Evolutionary conservation across 2,329 filamentous ascomycete genomes (phyloP).

Genomic region (Dryadomyces quercivorus): DNA sequence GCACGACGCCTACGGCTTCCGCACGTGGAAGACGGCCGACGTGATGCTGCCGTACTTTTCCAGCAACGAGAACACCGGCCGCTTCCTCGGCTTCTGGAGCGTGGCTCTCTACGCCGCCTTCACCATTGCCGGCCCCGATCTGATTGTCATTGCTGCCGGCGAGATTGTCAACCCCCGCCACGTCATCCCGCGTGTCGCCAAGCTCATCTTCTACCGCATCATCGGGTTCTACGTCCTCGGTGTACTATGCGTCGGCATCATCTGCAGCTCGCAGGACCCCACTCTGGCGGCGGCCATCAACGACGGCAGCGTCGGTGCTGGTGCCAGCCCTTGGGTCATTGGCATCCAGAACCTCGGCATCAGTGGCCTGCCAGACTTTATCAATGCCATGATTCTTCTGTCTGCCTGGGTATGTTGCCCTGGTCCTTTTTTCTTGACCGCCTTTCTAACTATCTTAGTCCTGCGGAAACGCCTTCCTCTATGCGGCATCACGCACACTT

Average conservation of each 20-base stretch:
- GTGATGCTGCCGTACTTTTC: conserved; percentile 22
- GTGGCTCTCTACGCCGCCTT: conserved; percentile 24
- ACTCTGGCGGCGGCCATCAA: conserved; percentile 27
- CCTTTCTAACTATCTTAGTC: conserved; percentile 11
- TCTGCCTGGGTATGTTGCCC: conserved; percentile 35
- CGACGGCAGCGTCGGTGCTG: conserved; percentile 30
- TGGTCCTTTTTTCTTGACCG: no score
- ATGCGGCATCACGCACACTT: conserved; percentile 25
- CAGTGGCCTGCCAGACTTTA: conserved; percentile 38
- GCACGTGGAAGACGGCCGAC: conserved; percentile 29
- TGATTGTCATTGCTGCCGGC: conserved; percentile 56
- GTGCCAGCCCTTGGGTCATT: conserved; percentile 33
- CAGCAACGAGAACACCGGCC: conserved; percentile 19
- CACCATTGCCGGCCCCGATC: conserved; percentile 36
- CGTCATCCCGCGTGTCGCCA: conserved; percentile 54
- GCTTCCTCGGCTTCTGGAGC: conserved; percentile 6
- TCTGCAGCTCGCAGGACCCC: conserved; percentile 45
- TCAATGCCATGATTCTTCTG: conserved; percentile 47
- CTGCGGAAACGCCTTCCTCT: conserved; percentile 47
- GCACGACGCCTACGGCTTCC: conserved; percentile 29
- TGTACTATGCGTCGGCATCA: conserved; percentile 53
- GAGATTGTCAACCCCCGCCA: conserved; percentile 55
- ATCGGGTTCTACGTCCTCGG: conserved; percentile 54
- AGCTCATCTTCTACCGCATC: conserved; percentile 56
- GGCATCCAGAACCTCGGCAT: conserved; percentile 42